Percentiles rank a stretch among this genome's conserved stretches.
phyloP scores from a whole-genome alignment of 495 filamentous ascomycete species.

The Xylaria longipes region DNA sequence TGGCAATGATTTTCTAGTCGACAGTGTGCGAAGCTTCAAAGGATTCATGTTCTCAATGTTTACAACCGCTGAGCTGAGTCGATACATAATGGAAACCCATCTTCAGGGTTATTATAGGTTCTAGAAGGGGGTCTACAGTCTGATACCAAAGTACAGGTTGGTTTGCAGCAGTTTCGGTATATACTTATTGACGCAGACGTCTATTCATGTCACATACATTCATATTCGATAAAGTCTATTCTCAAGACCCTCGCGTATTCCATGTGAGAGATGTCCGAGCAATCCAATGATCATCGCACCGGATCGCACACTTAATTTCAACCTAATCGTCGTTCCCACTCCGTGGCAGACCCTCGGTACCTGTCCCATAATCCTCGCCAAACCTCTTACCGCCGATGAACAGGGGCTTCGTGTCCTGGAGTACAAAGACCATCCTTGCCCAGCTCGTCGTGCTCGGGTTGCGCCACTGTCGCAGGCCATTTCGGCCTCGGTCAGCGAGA shows the following conservation, averaged over 20 bases:
- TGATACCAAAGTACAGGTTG: neutral
- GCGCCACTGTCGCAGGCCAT: slow-evolving; percentile 52
- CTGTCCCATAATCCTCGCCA: slow-evolving; percentile 56
- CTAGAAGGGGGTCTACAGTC: neutral
- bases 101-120: neutral
- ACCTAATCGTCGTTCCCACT: slow-evolving; percentile 47
- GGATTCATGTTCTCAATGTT: neutral
- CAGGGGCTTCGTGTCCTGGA: slow-evolving; percentile 48
- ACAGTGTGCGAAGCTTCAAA: neutral
- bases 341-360: slow-evolving; percentile 42
- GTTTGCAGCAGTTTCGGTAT: neutral
- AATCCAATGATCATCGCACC: neutral
- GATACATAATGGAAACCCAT: neutral
- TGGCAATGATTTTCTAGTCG: neutral
- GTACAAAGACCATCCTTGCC: slow-evolving; percentile 43
- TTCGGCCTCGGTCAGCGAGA: slow-evolving; percentile 63
- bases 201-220: neutral
- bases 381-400: slow-evolving; percentile 51
- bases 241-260: neutral
- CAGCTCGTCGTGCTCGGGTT: slow-evolving; percentile 59
- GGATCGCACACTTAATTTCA: neutral
- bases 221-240: neutral
- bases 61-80: neutral
- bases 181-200: neutral
- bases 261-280: neutral